Conservation (phyloP, 1,139 yeast genomes). For the Lipomyces yarrowii region DNA sequence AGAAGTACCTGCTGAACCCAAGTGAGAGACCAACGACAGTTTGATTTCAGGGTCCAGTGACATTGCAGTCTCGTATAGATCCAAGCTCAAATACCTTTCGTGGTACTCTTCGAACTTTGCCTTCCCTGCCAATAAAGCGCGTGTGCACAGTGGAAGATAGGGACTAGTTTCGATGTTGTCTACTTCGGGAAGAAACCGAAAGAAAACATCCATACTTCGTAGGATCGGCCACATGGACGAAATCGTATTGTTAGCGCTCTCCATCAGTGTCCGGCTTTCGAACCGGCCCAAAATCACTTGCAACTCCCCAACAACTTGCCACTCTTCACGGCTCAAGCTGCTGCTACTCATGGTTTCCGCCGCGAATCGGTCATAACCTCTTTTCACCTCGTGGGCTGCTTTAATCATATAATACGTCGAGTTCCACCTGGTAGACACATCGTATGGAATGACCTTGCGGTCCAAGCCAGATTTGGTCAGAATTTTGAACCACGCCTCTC, state of each 20-base stretch:
- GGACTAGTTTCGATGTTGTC: not conserved
- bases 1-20: not conserved
- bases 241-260: not conserved
- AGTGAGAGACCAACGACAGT: not conserved
- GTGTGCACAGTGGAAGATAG: not conserved
- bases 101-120: not conserved
- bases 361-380: not conserved
- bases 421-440: not conserved
- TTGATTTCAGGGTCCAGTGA: not conserved
- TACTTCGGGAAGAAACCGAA: not conserved
- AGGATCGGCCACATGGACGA: not conserved
- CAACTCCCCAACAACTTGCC: not conserved
- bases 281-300: not conserved
- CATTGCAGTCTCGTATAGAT: not conserved
- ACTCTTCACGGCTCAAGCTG: not conserved
- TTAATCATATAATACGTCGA: no score
- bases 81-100: not conserved
- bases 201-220: not conserved
- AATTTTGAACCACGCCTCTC: not conserved
- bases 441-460: not conserved
- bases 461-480: not conserved
- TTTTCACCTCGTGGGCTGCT: not conserved
- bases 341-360: not conserved
- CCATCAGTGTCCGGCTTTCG: not conserved
- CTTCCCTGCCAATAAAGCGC: not conserved